Conservation (phyloP, 371 early-diverging fungal genomes). For the Mortierella sp. region DNA sequence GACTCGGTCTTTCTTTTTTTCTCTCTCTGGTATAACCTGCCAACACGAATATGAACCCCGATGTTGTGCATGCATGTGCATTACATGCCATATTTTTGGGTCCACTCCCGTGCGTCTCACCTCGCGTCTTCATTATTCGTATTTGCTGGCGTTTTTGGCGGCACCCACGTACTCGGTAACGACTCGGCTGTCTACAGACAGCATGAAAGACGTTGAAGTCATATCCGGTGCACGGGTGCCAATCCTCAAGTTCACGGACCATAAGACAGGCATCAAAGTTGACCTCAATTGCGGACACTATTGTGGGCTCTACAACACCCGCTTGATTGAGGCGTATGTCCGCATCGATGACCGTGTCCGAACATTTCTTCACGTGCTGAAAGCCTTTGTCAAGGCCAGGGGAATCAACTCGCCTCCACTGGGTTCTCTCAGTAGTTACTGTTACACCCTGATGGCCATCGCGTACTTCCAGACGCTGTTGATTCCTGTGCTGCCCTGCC, state of each 20-base stretch:
- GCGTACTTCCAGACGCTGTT: conserved; percentile 46
- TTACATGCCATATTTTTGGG: no score
- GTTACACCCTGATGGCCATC: conserved; percentile 51
- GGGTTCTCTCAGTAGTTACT: conserved; percentile 46
- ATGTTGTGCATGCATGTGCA: no score
- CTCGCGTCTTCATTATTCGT: not conserved
- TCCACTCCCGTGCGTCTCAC: not conserved
- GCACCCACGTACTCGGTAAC: not conserved
- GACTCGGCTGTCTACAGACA: conserved; percentile 20
- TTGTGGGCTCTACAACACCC: conserved; percentile 47
- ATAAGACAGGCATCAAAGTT: conserved; percentile 45
- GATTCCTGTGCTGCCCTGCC: conserved; percentile 35
- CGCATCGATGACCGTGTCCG: conserved; percentile 40
- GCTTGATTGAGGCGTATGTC: conserved; percentile 42
- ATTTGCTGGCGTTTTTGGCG: not conserved
- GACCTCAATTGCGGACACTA: conserved; percentile 50
- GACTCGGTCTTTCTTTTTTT: no score
- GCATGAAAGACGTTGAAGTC: conserved; percentile 55
- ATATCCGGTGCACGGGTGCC: conserved; percentile 39
- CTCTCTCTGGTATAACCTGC: no score
- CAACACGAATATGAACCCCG: no score
- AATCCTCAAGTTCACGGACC: conserved; percentile 49
- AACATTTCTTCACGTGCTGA: conserved; percentile 44
- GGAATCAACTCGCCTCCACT: conserved; percentile 41
- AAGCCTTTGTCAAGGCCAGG: conserved; percentile 50